These are phyloP conservation scores for Linnemannia zychae DNA, from an alignment of 192 early-diverging fungal species.

Conservation along the genomic window DNA sequence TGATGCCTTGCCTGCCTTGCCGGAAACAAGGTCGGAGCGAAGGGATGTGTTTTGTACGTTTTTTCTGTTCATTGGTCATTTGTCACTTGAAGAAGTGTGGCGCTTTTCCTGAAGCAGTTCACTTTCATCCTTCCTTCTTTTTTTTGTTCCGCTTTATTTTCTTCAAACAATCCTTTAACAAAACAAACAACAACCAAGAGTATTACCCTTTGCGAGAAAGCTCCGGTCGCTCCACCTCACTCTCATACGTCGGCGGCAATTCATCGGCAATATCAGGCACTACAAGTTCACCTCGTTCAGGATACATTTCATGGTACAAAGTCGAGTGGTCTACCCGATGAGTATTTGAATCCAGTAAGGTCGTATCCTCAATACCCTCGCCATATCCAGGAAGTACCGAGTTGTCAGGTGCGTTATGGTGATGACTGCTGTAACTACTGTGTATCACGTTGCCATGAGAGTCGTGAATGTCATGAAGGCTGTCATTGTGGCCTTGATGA, in stretches of 20 bases:
- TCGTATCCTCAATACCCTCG: conserved; percentile 11
- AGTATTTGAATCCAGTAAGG: conserved; percentile 21
- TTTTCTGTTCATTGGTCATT: not conserved
- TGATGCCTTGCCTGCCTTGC: not conserved
- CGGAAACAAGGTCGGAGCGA: not conserved
- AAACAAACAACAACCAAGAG: too few species aligned
- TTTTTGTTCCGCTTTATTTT: not conserved
- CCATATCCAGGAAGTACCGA: conserved; percentile 16
- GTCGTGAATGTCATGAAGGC: not conserved
- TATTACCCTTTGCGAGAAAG: not conserved
- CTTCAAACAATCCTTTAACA: not conserved
- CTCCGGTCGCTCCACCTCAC: not conserved
- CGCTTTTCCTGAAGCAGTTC: not conserved
- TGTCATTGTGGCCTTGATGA: not conserved
- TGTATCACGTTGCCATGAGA: not conserved
- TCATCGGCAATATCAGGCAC: conserved; percentile 20
- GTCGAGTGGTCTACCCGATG: conserved; percentile 2
- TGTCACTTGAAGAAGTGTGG: too few species aligned
- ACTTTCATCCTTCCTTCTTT: not conserved
- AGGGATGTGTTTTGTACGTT: not conserved
- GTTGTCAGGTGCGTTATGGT: not conserved
- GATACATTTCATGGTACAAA: conserved; percentile 9
- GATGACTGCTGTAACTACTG: not conserved
- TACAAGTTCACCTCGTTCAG: conserved; percentile 7
- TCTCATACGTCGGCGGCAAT: conserved; percentile 11